Conservation (phyloP, 2,329 filamentous ascomycete species). For the Dactylella cylindrospora region DNA sequence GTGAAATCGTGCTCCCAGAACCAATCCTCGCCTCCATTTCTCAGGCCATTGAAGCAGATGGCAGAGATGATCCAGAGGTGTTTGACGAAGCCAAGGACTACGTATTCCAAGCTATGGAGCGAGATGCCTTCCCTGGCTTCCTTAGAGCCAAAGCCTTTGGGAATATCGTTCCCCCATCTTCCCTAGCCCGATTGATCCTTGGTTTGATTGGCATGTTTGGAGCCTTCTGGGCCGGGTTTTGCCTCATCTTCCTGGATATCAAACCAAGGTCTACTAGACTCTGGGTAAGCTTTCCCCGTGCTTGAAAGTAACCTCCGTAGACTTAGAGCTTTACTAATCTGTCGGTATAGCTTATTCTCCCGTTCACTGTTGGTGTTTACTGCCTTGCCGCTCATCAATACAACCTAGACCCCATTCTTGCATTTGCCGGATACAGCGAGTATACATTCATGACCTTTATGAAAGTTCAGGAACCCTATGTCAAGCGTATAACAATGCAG, state of each 20-base stretch:
- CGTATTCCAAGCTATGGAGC: constrained; percentile 99
- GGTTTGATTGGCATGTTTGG: constrained; percentile 85
- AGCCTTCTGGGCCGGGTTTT: constrained; percentile 90
- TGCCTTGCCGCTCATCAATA: constrained; percentile 90
- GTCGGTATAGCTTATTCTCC: constrained; percentile 68
- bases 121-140: constrained; percentile 98
- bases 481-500: constrained; percentile 79
- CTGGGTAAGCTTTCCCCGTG: constrained; percentile 67
- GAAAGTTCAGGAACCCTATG: constrained; percentile 83
- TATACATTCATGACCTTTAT: constrained; percentile 95
- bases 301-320: constrained; percentile 27
- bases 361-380: constrained; percentile 89
- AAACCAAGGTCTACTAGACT: constrained; percentile 71
- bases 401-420: constrained; percentile 87
- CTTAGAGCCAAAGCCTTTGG: constrained; percentile 91
- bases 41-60: constrained; percentile 81
- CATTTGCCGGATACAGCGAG: constrained; percentile 85
- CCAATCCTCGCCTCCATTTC: constrained; percentile 85
- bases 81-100: constrained; percentile 98
- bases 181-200: constrained; percentile 80
- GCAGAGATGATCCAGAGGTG: constrained; percentile 92
- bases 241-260: constrained; percentile 81
- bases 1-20: constrained; percentile 90
- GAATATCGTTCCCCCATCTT: constrained; percentile 88
- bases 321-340: constrained; percentile 35